These are phyloP conservation scores for Gossypium australe DNA, from an alignment of 345 rosid genomes.

Conservation along the genomic window DNA sequence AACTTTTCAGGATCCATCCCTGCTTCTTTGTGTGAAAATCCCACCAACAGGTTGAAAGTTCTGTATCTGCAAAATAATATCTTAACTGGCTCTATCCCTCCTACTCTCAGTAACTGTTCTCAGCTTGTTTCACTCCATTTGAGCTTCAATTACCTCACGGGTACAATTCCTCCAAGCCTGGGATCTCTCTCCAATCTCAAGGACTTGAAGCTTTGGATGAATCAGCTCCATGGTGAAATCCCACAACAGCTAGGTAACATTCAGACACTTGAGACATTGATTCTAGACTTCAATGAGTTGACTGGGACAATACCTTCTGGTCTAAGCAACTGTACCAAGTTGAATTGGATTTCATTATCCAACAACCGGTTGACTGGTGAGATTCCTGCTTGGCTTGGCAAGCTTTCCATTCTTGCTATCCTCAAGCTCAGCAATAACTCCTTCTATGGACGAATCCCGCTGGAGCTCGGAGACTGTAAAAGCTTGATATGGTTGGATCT, in stretches of 20 bases:
- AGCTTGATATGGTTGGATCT: conserved; percentile 97
- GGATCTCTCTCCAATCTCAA: conserved; percentile 61
- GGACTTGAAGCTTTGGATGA: conserved; percentile 83
- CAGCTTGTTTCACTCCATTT: conserved; percentile 76
- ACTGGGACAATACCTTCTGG: conserved; percentile 65
- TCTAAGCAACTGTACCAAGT: conserved; percentile 65
- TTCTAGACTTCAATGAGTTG: conserved; percentile 85
- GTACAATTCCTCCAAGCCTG: conserved; percentile 75
- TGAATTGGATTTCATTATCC: conserved; percentile 89
- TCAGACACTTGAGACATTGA: conserved; percentile 56
- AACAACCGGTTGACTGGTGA: conserved; percentile 70
- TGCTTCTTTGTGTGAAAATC: conserved; percentile 45
- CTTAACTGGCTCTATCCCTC: conserved; percentile 63
- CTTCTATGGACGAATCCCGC: conserved; percentile 69
- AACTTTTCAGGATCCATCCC: conserved; percentile 57
- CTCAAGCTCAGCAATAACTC: conserved; percentile 93
- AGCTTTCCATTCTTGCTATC: conserved; percentile 66
- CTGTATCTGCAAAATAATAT: conserved; percentile 70
- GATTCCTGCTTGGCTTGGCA: conserved; percentile 77
- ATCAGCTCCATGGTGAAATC: conserved; percentile 75
- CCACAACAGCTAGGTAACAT: conserved; percentile 61
- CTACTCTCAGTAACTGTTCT: conserved; percentile 74
- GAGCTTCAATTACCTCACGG: conserved; percentile 76
- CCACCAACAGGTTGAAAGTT: conserved; percentile 42
- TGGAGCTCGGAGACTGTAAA: conserved; percentile 77